Evolutionary conservation across 2,329 filamentous ascomycete species (phyloP), one percentile per base, ranked within the genome.

Genomic region (Colletotrichum sp.): DNA sequence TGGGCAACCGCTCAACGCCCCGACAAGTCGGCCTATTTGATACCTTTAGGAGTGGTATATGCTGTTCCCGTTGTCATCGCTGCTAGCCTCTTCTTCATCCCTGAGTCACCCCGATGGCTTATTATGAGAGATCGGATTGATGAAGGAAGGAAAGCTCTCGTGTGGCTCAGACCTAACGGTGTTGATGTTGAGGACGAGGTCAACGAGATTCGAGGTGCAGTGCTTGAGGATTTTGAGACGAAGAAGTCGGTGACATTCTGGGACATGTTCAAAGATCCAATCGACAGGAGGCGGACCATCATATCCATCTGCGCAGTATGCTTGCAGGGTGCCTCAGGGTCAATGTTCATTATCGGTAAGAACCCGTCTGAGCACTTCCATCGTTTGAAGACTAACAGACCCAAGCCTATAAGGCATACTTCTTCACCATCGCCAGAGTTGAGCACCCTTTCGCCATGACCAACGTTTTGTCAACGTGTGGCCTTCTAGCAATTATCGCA

Each of bases 201-300:
- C 30, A 32, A 62, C 26, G 59, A 62, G 30, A 62, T 90, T 79
- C 86, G 88, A 76, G 87, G 88, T 18, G 84, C 87, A 3, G 87
- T 90, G 90, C 79, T 87, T 88, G 15, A 90, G 88, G 88, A 81
- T 90, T 1, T 84, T 86, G 2, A 62, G 88, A 87, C n/a, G 88
- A 89, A 64, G 89, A 91, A 79, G 83, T 90, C 32, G 89, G 8
- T 89, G 88, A 2, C 90, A 90, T 80, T 90, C 90, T 34, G 59
- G 59, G 59, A 62, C 28, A 62, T 62, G 59, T 62, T 62, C 28
- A 62, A 16, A 9, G 12, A 62, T 0, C 59, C 78, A 89, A 90
- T 79, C 90, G 59, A 62, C 7, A 34, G 59, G 59, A 62, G 59
- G 1, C 0, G 59, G 3, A 62, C 59, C 1, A 8, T 34, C 10